Percentiles rank a stretch among this genome's conserved stretches.
Conservation (phyloP, 2,329 filamentous ascomycete species). For the Venturia effusa region DNA sequence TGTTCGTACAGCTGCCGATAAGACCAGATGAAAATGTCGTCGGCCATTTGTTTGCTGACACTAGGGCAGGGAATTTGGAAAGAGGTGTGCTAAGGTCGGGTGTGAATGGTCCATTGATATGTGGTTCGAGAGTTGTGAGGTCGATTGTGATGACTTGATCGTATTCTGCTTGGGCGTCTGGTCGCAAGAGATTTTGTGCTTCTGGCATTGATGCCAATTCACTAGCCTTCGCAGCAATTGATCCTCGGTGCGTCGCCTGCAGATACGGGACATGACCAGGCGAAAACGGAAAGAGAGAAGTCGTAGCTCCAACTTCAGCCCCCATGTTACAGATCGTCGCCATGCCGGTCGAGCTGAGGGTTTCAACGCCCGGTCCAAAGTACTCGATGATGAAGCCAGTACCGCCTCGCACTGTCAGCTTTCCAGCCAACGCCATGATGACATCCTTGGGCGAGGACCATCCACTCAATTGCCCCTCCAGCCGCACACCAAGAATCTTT, state of each 20-base stretch:
- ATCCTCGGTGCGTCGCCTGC: conserved; percentile 64
- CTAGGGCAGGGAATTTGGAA: conserved; percentile 76
- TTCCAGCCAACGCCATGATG: conserved; percentile 79
- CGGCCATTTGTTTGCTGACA: conserved; percentile 81
- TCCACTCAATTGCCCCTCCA: conserved; percentile 72
- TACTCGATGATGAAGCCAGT: conserved; percentile 95
- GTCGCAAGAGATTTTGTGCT: conserved; percentile 56
- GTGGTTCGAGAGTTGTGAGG: conserved; percentile 79
- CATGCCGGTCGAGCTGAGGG: conserved; percentile 86
- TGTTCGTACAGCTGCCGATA: conserved; percentile 98
- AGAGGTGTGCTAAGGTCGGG: conserved; percentile 89
- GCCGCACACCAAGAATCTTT: conserved; percentile 73
- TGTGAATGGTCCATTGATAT: conserved; percentile 95
- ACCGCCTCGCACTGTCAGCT: conserved; percentile 79
- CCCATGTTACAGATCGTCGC: conserved; percentile 88
- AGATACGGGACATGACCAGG: conserved; percentile 77
- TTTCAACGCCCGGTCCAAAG: conserved; percentile 78
- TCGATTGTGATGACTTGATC: conserved; percentile 87
- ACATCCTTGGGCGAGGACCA: conserved; percentile 96
- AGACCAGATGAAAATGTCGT: conserved; percentile 82
- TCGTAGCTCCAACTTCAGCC: conserved; percentile 88
- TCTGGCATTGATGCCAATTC: conserved; percentile 47
- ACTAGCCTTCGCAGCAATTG: conserved; percentile 55
- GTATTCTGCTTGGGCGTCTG: conserved; percentile 75
- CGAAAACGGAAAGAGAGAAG: conserved; percentile 89